Base-by-base conservation (phyloP, 768 basidiomycete species). In the Auriscalpium orientale region DNA sequence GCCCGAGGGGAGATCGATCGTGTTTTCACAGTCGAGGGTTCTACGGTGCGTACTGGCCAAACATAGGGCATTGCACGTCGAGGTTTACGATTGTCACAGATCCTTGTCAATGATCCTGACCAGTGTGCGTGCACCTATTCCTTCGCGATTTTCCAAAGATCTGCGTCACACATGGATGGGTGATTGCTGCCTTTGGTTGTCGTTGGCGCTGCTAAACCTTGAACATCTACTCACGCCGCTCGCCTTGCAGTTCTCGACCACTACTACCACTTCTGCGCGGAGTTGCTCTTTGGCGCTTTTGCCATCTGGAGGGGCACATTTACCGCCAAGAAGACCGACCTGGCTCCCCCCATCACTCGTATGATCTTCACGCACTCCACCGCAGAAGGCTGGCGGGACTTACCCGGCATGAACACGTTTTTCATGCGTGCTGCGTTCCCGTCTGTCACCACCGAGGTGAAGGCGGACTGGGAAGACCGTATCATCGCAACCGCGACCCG, bases 211-310 rank as follows among this genome's bases (percentile, higher is more conserved):
- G 28, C 28, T 28, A 28, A 28, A 28, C 28, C 28, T 28, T 28
- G 28, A 28, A 28, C 28, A n/a, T 28, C 5, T 28, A 28, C 28
- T 28, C 28, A 28, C 7, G 28, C 28, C 28, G 28, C 18, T 35
- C 6, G 16, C n/a, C 37, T 3, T 6, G 28, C 37, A 74, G 71
- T 93, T 76, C 76, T 92, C n/a, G 73, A 76, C 47, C 91, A 93
- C 67, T 93, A 91, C 68, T 93, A 92, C 69, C 91, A 93, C 70
- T 85, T 90, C 57, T 87, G 86, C 35, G 91, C 87, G 0, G 91
- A 94, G 66, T 80, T 90, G 48, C 71, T 90, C 55, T 73, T 92
- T 35, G 91, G 90, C 35, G 71, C 79, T 3, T 89, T 88, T 78
- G 79, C 87, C 1, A 79, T 89, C 62, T 89, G 85, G 85, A 73